Evolutionary conservation across 2,329 filamentous ascomycete species (phyloP), one percentile per base, ranked within the genome.

Genomic region (Fusarium sp.): DNA sequence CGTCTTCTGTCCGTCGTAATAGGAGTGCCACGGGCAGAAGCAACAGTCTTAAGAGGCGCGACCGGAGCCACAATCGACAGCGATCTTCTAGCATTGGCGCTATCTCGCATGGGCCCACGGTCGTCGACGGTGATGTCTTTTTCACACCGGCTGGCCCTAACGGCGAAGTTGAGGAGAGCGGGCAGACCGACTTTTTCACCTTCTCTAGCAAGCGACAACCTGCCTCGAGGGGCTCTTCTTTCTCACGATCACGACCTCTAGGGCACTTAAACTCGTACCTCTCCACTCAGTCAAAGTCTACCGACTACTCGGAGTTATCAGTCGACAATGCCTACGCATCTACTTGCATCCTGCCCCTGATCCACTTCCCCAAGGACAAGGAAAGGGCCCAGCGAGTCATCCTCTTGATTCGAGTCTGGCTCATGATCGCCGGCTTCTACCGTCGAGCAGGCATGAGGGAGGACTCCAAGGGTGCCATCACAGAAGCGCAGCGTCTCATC

Each of bases 401-500:
- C 7, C 79, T 87, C 10, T 74, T 99, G 13, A 80, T 93, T 19
- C 90, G 89, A 65, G 88, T 97, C 29, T 99, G 95, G 95, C 81
- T 97, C 8, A 90, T 95, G 73, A 92, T 97, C 60, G 90, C 92
- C 3, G 90, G 90, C 0, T 88, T 98, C 64, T 99, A 98, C 73
- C 87, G 92, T 26, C 86, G 92, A 49, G 92, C 94, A 7, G 85
- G 85, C 8, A 87, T 96, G 79, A 86, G 87, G 52, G 89, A 93
- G 19, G 94, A 98, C 73, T 88, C 91, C 11, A 86, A 86, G 67
- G 91, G 89, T 48, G 92, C 94, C 7, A 86, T 93, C 26, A 83
- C 87, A 10, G 95, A 98, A 79, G 95, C 94, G 1, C 83, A 87
- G 57, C 91, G 91, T 72, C 83, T 97, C 32, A 88, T 92, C 2